Base-by-base conservation (phyloP, 768 basidiomycete species). In the Trichaptum fuscoviolaceum region DNA sequence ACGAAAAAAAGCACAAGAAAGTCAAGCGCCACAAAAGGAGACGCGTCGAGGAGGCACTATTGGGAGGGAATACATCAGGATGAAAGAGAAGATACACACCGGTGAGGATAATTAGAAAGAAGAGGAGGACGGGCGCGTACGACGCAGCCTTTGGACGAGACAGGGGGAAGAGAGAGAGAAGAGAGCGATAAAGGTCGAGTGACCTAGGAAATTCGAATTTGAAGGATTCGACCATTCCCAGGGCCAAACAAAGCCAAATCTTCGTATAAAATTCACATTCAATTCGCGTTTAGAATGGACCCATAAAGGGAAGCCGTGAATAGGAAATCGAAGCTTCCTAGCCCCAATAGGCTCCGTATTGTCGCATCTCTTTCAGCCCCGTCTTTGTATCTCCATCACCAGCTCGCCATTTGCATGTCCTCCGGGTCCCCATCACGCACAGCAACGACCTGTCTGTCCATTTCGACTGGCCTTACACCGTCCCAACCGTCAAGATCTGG, bases 151-250 rank as follows among this genome's bases (percentile, higher is more conserved):
- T 77, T 75, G 73, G 77, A 78, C 80, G 73, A 65, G 80, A 77
- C 77, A 82, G 81, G 84, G 83, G 84, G 81, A 83, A 83, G 82
- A 79, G 83, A 84, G 84, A 83, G 71, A 77, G 83, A 81, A 83
- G 82, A 30, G 72, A 76, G 79, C 78, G 83, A 76, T 76, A 78
- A 80, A 75, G 71, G 70, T 70, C 71, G 77, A 78, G 71, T 75
- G 75, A 79, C 76, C 72, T 74, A 75, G 68, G 69, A 58, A 62
- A 76, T 77, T 77, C 69, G 71, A 73, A 73, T 67, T 67, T 67
- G 70, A 72, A 69, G 70, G 71, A 75, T 77, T 79, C 76, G 71
- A 72, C 71, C 71, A 52, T 52, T 52, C 42, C 42, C 42, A 52
- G 42, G 42, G 42, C 42, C 42, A 52, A 52, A 52, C 42, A 52